Conservation (phyloP, 495 filamentous ascomycete genomes). For the Margaritispora aquatica region DNA sequence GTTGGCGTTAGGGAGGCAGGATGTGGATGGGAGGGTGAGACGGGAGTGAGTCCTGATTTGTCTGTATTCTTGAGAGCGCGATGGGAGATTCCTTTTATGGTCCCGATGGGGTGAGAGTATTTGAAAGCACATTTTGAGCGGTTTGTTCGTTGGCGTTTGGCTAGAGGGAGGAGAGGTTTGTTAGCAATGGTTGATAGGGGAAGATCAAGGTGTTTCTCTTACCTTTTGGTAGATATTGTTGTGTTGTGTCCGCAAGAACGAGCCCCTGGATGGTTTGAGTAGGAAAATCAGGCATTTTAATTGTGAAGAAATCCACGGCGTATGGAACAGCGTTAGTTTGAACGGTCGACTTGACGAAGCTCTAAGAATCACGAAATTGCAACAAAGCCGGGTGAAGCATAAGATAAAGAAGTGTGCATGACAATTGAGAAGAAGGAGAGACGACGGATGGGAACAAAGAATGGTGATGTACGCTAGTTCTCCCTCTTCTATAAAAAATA, state of each 20-base stretch:
- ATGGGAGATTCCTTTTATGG: not conserved
- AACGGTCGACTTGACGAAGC: not conserved
- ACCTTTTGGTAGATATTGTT: not conserved
- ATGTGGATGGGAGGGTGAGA: not conserved
- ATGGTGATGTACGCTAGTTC: not conserved
- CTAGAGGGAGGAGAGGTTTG: not conserved
- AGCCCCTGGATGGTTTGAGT: too few relatives aligned
- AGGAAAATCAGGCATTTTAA: too few relatives aligned
- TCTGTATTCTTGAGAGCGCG: constrained; percentile 1
- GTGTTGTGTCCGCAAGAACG: not conserved
- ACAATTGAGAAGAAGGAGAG: too few relatives aligned
- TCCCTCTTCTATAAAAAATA: not conserved
- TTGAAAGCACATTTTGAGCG: constrained; percentile 2
- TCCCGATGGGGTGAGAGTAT: not conserved
- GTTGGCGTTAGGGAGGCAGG: not conserved
- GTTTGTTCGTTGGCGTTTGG: not conserved
- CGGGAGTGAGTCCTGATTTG: constrained; percentile 4
- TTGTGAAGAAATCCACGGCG: not conserved
- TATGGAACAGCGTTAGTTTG: not conserved
- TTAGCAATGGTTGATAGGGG: not conserved
- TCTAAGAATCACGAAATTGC: too few relatives aligned
- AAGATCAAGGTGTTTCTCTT: not conserved
- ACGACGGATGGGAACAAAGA: not conserved
- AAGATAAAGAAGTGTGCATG: too few relatives aligned
- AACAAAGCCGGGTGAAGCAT: too few relatives aligned